A percentile compares a stretch with the other conserved stretches of the same genome.
phyloP scores from a whole-genome alignment of 257 asterid genomes.

The Solanum neorickii region DNA sequence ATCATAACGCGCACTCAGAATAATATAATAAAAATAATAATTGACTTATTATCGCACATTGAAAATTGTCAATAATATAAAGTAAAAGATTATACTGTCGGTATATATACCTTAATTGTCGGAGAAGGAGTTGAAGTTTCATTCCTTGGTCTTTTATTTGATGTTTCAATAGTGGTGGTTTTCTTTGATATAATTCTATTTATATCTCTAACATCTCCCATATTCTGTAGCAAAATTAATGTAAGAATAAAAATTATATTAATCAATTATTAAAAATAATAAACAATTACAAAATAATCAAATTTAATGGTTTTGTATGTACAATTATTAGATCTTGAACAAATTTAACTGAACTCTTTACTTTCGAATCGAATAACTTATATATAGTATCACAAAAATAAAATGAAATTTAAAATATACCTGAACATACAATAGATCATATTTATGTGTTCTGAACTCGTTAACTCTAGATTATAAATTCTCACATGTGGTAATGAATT shows the following conservation, averaged over 20 bases:
- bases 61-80: fast-evolving
- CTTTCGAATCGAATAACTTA: background rate
- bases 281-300: background rate
- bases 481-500: no score
- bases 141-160: constrained; percentile 46
- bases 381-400: background rate
- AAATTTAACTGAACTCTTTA: background rate
- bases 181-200: constrained; percentile 21
- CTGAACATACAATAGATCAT: background rate
- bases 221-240: constrained; percentile 10
- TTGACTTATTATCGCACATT: background rate
- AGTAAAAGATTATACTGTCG: background rate
- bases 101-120: constrained; percentile 46
- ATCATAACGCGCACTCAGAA: background rate
- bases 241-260: background rate
- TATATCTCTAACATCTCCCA: constrained; percentile 19
- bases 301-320: background rate
- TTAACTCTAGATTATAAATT: background rate
- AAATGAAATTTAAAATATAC: background rate
- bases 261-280: background rate
- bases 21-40: background rate
- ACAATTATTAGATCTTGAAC: background rate
- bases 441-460: background rate
- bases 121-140: constrained; percentile 53
- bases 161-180: constrained; percentile 19